Evolutionary conservation across 257 asterid species (phyloP).

Genomic region (Fraxinus americana): DNA sequence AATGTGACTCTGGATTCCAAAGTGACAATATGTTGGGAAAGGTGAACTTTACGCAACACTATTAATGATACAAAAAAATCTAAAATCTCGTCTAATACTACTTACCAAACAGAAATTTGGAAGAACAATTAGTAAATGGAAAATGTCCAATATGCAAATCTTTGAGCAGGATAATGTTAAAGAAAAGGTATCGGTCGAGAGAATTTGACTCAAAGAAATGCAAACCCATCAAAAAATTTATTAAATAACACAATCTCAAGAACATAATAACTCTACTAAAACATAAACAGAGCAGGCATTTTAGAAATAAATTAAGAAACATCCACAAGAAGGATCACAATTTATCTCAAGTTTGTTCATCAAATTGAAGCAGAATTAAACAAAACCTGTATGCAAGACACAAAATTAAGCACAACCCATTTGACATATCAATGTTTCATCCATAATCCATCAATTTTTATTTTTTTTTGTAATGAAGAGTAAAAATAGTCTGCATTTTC

Average conservation of each 20-base stretch:
- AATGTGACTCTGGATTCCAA: background rate
- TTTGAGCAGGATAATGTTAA: slow-evolving; percentile 1
- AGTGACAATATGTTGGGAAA: background rate
- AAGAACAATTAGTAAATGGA: background rate
- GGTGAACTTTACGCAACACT: background rate
- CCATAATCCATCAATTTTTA: background rate
- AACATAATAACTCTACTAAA: too few relatives aligned
- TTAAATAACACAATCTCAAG: background rate
- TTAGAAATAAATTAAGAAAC: too few relatives aligned
- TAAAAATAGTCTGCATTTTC: slow-evolving; percentile 1
- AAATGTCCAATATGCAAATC: slow-evolving; percentile 8
- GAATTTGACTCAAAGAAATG: background rate
- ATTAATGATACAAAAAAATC: too few relatives aligned
- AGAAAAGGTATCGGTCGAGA: background rate
- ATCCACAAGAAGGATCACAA: too few relatives aligned
- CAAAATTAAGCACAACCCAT: slow-evolving; percentile 25
- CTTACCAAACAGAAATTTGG: background rate
- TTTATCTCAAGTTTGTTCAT: too few relatives aligned
- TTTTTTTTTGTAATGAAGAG: background rate
- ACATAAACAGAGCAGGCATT: too few relatives aligned
- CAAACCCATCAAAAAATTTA: slow-evolving; percentile 15
- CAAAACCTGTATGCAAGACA: too few relatives aligned
- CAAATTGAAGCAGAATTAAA: too few relatives aligned
- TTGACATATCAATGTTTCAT: slow-evolving; percentile 26
- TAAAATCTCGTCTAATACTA: background rate